These are phyloP conservation scores for Diaporthe citriasiana DNA, from an alignment of 2,329 filamentous ascomycete genomes.

Conservation along the genomic window DNA sequence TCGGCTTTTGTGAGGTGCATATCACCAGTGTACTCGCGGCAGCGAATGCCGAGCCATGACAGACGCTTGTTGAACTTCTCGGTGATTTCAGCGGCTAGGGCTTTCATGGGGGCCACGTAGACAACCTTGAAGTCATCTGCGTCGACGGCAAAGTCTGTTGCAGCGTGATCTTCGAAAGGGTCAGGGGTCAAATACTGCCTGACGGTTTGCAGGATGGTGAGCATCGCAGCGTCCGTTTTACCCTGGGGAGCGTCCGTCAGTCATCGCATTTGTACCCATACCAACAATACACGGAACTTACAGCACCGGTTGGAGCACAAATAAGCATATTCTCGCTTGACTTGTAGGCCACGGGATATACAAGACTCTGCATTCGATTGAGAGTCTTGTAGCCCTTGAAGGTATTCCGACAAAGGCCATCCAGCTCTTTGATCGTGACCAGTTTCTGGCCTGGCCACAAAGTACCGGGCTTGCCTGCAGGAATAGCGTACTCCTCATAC, in stretches of 20 bases:
- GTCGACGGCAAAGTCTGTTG: slow-evolving; percentile 85
- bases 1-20: slow-evolving; percentile 99
- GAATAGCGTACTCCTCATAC: slow-evolving; percentile 92
- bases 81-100: slow-evolving; percentile 94
- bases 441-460: slow-evolving; percentile 81
- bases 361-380: slow-evolving; percentile 98
- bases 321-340: slow-evolving; percentile 99
- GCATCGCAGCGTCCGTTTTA: slow-evolving; percentile 98
- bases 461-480: slow-evolving; percentile 83
- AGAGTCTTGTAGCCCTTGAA: slow-evolving; percentile 94
- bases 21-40: slow-evolving; percentile 94
- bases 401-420: slow-evolving; percentile 89
- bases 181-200: slow-evolving; percentile 87
- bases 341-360: slow-evolving; percentile 95
- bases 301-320: slow-evolving; percentile 94
- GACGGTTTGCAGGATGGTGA: slow-evolving; percentile 92
- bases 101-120: slow-evolving; percentile 99
- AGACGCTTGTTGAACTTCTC: slow-evolving; percentile 93
- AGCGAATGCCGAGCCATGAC: slow-evolving; percentile 92
- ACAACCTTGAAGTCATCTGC: slow-evolving; percentile 96
- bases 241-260: slow-evolving; percentile 62
- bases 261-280: neutral
- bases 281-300: slow-evolving; percentile 54
- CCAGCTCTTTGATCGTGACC: slow-evolving; percentile 84
- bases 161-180: slow-evolving; percentile 79